Base-by-base conservation (phyloP, 2,329 filamentous ascomycete species). In the Alternaria arborescens region DNA sequence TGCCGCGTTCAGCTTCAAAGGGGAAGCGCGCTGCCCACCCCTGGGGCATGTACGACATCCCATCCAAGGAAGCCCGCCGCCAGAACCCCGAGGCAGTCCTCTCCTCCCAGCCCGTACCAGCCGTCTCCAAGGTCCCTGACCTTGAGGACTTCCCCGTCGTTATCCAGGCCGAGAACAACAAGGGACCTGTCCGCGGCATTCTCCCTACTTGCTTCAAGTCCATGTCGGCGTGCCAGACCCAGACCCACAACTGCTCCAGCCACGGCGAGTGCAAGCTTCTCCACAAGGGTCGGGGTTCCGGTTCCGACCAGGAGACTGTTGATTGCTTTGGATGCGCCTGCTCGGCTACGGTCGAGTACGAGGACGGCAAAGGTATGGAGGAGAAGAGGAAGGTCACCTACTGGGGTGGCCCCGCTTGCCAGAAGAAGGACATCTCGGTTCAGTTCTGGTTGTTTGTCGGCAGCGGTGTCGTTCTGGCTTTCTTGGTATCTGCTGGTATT, bases 401-500 rank as follows among this genome's bases (percentile, higher is more conserved):
- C 74, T 98, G 93, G 93, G 94, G 89, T 51, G 95, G 95, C 16
- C 83, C 88, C 38, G 90, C 91, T 47, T 99, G 95, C 82, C 89
- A 95, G 76, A 99, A 98, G 87, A 87, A 90, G 78, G 94, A 99
- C 75, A 84, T 98, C 53, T 96, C 93, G 77, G 87, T 89, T 28
- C 89, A 91, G 5, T 98, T 99, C 81, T 96, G 93, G 88, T 82
- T 99, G 52, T 89, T 99, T 71, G 86, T 87, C 12, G 88, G 89
- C 8, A 91, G 95, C 70, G 89, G 87, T 4, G 81, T 97, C 48
- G 80, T 88, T 38, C 82, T 96, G 64, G 80, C 95, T 1, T 85
- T 87, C 47, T 80, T 91, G 38, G 81, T 96, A 28, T 84, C 84
- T 38, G 89, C 91, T 76, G 88, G 88, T 11, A 89, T 98, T 69